Evolutionary conservation across 495 filamentous ascomycete species (phyloP).

Genomic region (Neurospora africana): DNA sequence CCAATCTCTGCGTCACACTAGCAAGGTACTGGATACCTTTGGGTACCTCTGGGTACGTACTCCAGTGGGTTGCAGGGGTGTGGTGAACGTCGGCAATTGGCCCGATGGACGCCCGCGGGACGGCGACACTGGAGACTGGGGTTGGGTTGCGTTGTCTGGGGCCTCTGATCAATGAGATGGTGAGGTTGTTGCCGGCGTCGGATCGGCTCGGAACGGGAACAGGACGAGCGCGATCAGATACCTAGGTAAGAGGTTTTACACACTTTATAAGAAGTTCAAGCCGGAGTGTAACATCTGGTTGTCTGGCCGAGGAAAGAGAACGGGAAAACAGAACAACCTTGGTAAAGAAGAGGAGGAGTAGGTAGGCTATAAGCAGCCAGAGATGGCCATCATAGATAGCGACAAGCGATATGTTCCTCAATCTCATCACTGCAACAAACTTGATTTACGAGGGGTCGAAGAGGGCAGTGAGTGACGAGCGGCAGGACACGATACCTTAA

Average conservation of each 20-base stretch:
- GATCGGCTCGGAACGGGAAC: not conserved
- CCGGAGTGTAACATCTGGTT: not conserved
- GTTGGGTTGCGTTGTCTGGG: not conserved
- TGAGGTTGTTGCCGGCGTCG: not conserved
- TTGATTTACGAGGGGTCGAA: not conserved
- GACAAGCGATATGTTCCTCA: not conserved
- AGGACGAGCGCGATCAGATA: not conserved
- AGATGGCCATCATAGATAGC: not conserved
- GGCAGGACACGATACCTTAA: not conserved
- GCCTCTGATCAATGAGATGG: not conserved
- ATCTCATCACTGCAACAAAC: not conserved
- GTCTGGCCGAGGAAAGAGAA: not conserved
- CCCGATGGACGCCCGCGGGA: not conserved
- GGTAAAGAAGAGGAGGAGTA: not conserved
- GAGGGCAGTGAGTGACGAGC: not conserved
- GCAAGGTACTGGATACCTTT: not conserved
- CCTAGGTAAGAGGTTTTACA: not conserved
- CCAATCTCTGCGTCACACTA: constrained; percentile 16
- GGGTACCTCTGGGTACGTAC: not conserved
- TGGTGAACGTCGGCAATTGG: not conserved
- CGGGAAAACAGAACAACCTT: not conserved
- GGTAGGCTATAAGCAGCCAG: not conserved
- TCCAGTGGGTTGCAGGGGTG: not conserved
- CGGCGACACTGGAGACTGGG: not conserved
- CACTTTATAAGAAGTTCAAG: not conserved